Conservation (phyloP, 1,284 basidiomycete species). For the Ceratobasidium sp. region DNA sequence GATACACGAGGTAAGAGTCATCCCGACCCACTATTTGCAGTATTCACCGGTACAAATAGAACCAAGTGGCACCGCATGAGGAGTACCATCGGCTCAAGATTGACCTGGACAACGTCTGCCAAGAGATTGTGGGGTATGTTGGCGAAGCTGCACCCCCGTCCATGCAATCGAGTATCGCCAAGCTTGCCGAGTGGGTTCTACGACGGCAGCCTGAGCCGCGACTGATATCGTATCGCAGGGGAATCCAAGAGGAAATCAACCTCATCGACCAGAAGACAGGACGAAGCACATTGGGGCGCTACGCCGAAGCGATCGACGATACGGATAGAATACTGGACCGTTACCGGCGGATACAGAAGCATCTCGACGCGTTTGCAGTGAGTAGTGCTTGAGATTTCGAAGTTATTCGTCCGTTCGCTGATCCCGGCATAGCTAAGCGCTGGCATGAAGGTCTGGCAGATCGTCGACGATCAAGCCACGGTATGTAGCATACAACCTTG, state of each 20-base stretch:
- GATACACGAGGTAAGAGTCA: not conserved
- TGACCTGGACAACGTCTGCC: not conserved
- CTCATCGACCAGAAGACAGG: not conserved
- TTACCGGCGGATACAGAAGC: not conserved
- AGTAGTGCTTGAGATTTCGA: not conserved
- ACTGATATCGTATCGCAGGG: not conserved
- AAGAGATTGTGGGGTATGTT: not conserved
- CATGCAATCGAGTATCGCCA: not conserved
- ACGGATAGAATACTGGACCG: not conserved
- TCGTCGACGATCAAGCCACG: not conserved
- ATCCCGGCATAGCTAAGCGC: not conserved
- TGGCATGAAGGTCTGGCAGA: not conserved
- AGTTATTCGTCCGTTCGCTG: not conserved
- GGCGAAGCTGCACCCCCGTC: not conserved
- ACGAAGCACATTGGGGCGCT: not conserved
- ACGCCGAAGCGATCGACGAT: not conserved
- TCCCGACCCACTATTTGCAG: not conserved
- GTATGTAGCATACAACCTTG: not conserved
- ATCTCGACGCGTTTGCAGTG: not conserved
- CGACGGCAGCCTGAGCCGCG: not conserved
- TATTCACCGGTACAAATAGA: not conserved
- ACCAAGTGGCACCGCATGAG: too few relatives aligned
- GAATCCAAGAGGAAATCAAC: not conserved
- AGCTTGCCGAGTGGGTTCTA: not conserved
- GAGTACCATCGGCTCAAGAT: too few relatives aligned